These are phyloP conservation scores for Lepidium africanum DNA, from an alignment of 345 rosid genomes.

Conservation along the genomic window DNA sequence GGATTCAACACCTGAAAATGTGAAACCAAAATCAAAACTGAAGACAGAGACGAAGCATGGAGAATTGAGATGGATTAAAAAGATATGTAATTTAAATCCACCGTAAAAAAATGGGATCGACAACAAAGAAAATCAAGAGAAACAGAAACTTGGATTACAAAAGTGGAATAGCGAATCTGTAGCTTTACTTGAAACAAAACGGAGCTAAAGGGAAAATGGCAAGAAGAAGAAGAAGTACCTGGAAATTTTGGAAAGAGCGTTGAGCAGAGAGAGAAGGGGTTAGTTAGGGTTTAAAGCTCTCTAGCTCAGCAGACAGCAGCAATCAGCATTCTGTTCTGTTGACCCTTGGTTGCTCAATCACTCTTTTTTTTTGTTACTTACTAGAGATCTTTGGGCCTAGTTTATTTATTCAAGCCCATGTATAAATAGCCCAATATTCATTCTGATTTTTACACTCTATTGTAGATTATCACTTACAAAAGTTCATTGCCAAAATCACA, in stretches of 20 bases:
- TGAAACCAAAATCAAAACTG: neutral
- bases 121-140: neutral
- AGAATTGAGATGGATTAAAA: neutral
- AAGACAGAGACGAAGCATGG: neutral
- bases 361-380: neutral
- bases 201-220: neutral
- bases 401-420: neutral
- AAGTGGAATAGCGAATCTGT: neutral
- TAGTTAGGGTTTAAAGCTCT: slow-evolving; percentile 18
- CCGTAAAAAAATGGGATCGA: neutral
- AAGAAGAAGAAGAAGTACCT: neutral
- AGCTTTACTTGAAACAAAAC: neutral
- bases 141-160: neutral
- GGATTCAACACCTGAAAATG: neutral
- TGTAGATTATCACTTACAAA: neutral
- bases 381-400: neutral
- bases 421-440: neutral
- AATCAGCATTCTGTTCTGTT: neutral
- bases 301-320: neutral
- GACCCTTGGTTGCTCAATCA: neutral
- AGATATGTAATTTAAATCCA: neutral
- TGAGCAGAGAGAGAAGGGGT: slow-evolving; percentile 1
- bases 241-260: neutral
- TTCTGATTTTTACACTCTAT: neutral
- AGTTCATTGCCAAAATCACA: neutral